Base-by-base conservation (phyloP, 1,139 yeast species). In the Saccharomyces uvarum region DNA sequence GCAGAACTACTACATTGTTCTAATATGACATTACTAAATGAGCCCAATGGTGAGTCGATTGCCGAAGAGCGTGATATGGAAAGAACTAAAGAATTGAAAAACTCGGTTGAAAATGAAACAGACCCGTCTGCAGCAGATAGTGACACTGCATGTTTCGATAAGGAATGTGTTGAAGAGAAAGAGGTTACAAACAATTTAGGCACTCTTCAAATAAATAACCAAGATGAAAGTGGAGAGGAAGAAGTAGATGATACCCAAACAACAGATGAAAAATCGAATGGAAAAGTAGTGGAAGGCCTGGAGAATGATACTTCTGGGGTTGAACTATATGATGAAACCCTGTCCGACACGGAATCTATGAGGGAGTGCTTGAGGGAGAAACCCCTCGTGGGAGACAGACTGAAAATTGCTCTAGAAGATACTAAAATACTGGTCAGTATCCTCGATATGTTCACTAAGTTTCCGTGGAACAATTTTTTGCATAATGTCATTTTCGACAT, bases 401-500 rank as follows among this genome's bases (percentile, higher is more conserved):
- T 95, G 66, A 93, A 93, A 72, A 86, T 90, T 59, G 83, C 96
- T 13, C 75, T 93, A 53, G 84, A 82, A 63, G 97, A 91, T 67
- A 87, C 90, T 49, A 81, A 82, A 56, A 87, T 91, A 57, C 79
- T 93, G 53, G 77, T 84, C 46, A 83, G 88, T 48, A 89, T 93
- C 53, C 73, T 91, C 56, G 75, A 81, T 29, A 89, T 93, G 95
- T 90, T 93, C 68, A 88, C 88, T 77, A 80, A 81, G 64, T 93
- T 89, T 69, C 97, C 98, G 6, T 93, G 99, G 99, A 93, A 93
- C 72, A 93, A 93, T 69, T 93, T 93, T 67, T 77, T 95, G 71
- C 99, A 93, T 73, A 93, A 91, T 66, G 99, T 93, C 56, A 98
- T 93, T 5, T 93, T 93, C 73, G 99, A 93, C 70, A 87, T 93